Conservation (phyloP, 2,329 filamentous ascomycete genomes). For the Fusarium keratoplasticum region DNA sequence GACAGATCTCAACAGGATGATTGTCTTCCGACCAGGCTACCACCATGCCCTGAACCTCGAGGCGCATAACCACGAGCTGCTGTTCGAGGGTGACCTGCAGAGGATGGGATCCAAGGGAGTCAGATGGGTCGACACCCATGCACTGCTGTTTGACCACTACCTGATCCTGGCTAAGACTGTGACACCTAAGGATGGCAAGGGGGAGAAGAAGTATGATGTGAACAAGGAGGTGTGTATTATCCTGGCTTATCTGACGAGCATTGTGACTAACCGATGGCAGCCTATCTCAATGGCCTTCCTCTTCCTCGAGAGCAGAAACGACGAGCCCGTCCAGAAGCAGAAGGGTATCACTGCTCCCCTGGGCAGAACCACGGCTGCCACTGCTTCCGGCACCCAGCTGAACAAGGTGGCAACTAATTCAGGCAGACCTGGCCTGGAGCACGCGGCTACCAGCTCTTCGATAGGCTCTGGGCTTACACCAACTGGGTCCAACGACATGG, state of each 20-base stretch:
- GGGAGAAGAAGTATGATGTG: conserved; percentile 91
- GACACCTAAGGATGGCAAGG: conserved; percentile 73
- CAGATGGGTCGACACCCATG: conserved; percentile 93
- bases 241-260: neutral
- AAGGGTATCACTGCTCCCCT: conserved; percentile 77
- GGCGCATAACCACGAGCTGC: conserved; percentile 90
- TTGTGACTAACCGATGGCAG: conserved; percentile 52
- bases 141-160: conserved; percentile 95
- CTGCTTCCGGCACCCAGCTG: conserved; percentile 68
- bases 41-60: conserved; percentile 91
- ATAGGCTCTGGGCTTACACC: conserved; percentile 63
- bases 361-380: conserved; percentile 69
- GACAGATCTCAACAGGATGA: conserved; percentile 83
- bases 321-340: conserved; percentile 87
- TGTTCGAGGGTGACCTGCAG: conserved; percentile 89
- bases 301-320: conserved; percentile 90
- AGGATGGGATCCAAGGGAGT: conserved; percentile 90
- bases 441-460: conserved; percentile 76
- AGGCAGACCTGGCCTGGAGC: conserved; percentile 71
- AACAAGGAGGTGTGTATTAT: conserved; percentile 78
- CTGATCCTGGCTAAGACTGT: conserved; percentile 89
- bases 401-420: conserved; percentile 66
- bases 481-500: conserved; percentile 70
- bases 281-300: conserved; percentile 97
- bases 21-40: conserved; percentile 89